Base-by-base conservation (phyloP, 805 yeast species). In the Huiozyma sinensis region DNA sequence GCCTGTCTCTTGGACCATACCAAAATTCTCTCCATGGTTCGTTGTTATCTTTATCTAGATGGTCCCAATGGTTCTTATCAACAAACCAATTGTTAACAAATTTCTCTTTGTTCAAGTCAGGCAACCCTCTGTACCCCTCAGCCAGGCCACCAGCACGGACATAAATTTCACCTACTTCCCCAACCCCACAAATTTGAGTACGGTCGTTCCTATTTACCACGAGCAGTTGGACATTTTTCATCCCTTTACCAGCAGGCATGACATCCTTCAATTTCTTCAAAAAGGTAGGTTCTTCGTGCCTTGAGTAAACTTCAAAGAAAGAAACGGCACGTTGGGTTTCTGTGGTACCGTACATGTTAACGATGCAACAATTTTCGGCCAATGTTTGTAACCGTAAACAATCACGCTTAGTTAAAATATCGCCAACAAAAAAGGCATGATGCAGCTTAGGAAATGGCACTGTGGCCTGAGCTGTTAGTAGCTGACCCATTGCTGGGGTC, bases 401-500 rank as follows among this genome's bases (percentile, higher is more conserved):
- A 65, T 94, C 99, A 68, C 98, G 82, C 68, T 92, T 94, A 51
- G 99, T 92, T 51, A 92, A 71, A 49, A 92, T 86, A 65, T 92
- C 99, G 57, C 99, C 99, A 29, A 92, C 99, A 58, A 92, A 92
- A 71, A 92, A 92, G 1, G 98, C 98, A 61, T 90, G 97, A 60
- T 86, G 95, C 49, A 92, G 72, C 4, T 78, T 59, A 28, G 95
- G 90, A 61, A 92, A 83, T 44, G 82, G 81, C 9, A 92, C 81
- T 10, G 83, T 71, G 13, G 98, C 98, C 68, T 92, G 97, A 5
- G 97, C 97, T 48, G 95, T 83, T 55, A 92, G 71, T 46, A 92
- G 70, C 66, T 92, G 99, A 49, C 99, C 99, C 98, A 94, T 92
- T 6, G 98, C 98, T 5, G 99, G 99, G 1, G 99, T 92, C 66